Base-by-base conservation (phyloP, 129 eudicot genomes). In the Apium graveolens region DNA sequence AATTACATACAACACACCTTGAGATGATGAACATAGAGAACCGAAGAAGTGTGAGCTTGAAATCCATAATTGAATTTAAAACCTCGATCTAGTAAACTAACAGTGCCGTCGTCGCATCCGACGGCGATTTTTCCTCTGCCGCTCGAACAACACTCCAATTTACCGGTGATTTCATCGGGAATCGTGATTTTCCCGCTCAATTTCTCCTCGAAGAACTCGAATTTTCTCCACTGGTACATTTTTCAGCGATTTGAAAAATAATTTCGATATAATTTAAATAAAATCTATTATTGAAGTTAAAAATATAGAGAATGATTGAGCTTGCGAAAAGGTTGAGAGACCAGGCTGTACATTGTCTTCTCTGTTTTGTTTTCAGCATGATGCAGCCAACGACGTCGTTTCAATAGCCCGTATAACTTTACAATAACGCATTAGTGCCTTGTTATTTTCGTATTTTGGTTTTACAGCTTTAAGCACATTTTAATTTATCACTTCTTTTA, bases 201-300 rank as follows among this genome's bases (percentile, higher is more conserved):
- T 78, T 95, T 95, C 86, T 92, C 97, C 87, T 95, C 98, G 70
- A 95, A 95, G 85, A 95, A 95, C 69, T 95, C 98, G 87, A 95
- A 95, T 85, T 95, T 95, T 86, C 98, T 79, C 98, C 94, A 92
- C 81, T 90, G 96, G 82, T 95, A 95, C 98, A 95, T 91, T 41
- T 14, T 70, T 72, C 57, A 24, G 31, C 3, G 24, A 44, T 44
- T 44, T 1, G 16, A 44, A 1, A 10, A 1, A 11, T 44, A 10
- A 44, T 10, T 44, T 44, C 14, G 48, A 44, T 43, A n/a, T 43
- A 43, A 43, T 43, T 44, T 44, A 44, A 42, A 11, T 43, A 10
- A 11, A 44, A 44, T 12, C 2, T 44, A 12, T 44, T 44, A 44
- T 11, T 44, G 16, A 44, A 11, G 48, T 44, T 44, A 44, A 7